Evolutionary conservation across 108 stramenopile species (phyloP), one percentile per base, ranked within the genome.

Genomic region (Mediolabrus comicus): DNA sequence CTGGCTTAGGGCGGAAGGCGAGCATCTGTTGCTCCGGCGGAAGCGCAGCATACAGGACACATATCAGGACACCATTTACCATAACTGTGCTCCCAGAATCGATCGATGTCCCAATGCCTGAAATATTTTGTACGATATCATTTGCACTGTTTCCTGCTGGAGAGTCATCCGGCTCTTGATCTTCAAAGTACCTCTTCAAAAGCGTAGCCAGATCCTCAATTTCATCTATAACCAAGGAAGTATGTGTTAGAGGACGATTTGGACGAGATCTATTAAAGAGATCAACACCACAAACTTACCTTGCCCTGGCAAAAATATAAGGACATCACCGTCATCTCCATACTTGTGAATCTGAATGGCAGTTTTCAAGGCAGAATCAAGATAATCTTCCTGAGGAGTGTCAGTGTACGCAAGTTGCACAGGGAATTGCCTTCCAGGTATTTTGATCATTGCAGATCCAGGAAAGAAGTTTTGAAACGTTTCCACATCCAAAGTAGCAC

Each of bases 281-380:
- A 22, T 31, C 56, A 24, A n/a, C 56, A 0, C 86, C 58, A 95
- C 51, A 64, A 95, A 92, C 76, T 99, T 98, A 67, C 98, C 99
- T 64, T 95, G 95, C 14, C 98, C 99, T 3, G 99, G 93, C n/a
- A 98, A 83, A 79, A 99, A 99, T 14, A 98, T 82, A 1, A 98
- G 89, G 19, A 98, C 75, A 53, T 95, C 93, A 24, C 90, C 90
- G 16, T 86, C 80, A 12, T 79, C 86, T 29, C 65, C 86, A 34
- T 86, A 80, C 52, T 82, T 72, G 62, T 97, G 94, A 38, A 98
- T 93, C 79, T 96, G 95, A n/a, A 95, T 56, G 25, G 84, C 81
- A n/a, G 92, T 82, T 34, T 86, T 71, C 38, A 95, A 56, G 2
- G 96, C 90, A 1, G 95, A 70, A 68, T 93, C 92, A 8, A 95